Conservation (phyloP, 208 protist genomes). For the Leishmania tarentolae region DNA sequence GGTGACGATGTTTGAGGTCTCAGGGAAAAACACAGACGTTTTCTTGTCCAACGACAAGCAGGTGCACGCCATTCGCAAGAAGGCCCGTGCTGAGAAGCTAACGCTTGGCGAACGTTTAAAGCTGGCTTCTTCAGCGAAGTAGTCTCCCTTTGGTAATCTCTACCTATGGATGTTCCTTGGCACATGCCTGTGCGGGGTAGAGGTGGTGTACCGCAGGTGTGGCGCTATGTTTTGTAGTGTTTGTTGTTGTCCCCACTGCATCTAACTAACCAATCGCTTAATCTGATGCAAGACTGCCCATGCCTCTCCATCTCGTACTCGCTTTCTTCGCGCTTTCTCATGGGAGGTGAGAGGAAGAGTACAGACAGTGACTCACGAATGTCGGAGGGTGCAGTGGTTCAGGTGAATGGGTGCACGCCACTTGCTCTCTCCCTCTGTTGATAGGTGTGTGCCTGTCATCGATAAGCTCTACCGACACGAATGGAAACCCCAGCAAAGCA, state of each 20-base stretch:
- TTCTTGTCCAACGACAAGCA: slow-evolving; percentile 76
- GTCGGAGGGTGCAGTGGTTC: not conserved
- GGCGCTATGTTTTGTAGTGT: not conserved
- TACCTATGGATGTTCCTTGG: not conserved
- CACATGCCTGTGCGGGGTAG: not conserved
- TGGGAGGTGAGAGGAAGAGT: not conserved
- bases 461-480: not conserved
- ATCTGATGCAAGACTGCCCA: not conserved
- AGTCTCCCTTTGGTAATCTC: not conserved
- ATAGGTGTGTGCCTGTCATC: not conserved
- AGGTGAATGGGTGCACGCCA: not conserved
- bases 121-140: slow-evolving; percentile 19
- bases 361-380: not conserved
- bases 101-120: slow-evolving; percentile 77
- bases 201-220: not conserved
- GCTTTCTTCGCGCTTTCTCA: not conserved
- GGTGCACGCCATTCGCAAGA: slow-evolving; percentile 77
- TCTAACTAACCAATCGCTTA: slow-evolving; percentile 8
- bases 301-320: not conserved
- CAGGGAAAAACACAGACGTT: slow-evolving; percentile 40
- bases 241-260: not conserved
- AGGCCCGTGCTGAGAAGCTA: slow-evolving; percentile 65
- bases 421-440: not conserved
- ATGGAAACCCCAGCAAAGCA: not conserved
- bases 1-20: slow-evolving; percentile 81